phyloP scores from a whole-genome alignment of 2,329 filamentous ascomycete species.

The Beauveria asiatica region DNA sequence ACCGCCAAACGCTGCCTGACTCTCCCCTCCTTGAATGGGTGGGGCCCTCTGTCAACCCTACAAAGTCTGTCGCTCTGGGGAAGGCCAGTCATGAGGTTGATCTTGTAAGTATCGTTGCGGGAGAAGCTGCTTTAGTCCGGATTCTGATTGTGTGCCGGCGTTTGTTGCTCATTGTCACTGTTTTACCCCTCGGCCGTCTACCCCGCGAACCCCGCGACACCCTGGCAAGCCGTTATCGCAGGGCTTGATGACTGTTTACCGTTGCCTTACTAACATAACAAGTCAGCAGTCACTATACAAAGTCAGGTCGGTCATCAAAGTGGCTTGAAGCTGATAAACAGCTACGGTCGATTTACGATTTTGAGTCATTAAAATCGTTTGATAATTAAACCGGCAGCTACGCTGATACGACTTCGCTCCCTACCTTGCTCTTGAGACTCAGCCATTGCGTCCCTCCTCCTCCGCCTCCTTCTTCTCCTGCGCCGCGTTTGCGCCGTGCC shows the following conservation, averaged over 20 bases:
- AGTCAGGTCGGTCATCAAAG: too few relatives aligned
- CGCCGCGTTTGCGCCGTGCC: too few relatives aligned
- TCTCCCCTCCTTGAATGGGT: constrained; percentile 4
- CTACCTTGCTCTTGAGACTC: background rate
- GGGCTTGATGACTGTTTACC: background rate
- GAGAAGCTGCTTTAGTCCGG: background rate
- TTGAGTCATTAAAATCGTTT: background rate
- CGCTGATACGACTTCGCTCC: background rate
- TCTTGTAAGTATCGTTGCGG: too few relatives aligned
- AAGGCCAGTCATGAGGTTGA: background rate
- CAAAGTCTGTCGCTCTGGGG: background rate
- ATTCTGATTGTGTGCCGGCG: background rate
- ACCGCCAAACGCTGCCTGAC: background rate
- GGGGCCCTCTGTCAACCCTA: constrained; percentile 6
- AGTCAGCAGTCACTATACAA: background rate
- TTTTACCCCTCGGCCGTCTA: background rate
- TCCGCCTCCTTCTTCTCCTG: too few relatives aligned
- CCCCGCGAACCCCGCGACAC: constrained; percentile 6
- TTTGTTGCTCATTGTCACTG: background rate
- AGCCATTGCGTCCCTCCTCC: background rate
- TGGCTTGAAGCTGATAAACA: background rate
- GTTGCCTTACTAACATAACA: too few relatives aligned
- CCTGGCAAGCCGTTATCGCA: constrained; percentile 1
- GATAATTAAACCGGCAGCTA: background rate
- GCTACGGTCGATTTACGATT: background rate